Base-by-base conservation (phyloP, 805 yeast species). In the Wickerhamiella qilinensis region DNA sequence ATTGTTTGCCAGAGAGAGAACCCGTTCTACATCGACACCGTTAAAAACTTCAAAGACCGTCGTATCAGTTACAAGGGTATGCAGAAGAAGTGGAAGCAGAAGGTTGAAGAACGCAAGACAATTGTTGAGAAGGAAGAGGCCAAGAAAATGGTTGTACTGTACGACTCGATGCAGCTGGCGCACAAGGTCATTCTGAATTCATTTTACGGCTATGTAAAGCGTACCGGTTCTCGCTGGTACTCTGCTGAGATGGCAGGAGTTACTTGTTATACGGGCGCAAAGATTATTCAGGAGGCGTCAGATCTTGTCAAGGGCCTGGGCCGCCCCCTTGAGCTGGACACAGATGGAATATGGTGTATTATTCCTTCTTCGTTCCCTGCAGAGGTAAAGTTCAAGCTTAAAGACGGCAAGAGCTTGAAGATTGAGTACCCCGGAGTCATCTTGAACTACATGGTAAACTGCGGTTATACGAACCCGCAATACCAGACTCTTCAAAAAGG, bases 171-270 rank as follows among this genome's bases (percentile, higher is more conserved):
- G 49, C 99, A 91, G 60, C 67, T 91, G 46, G 98, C 98, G 0
- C 97, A 91, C 57, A 91, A 91, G 53, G 96, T 88, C 53, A 91
- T 91, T 60, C 67, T 91, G 51, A 91, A 91, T 54, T 88, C 97
- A 0, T 91, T 91, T 55, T 91, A 91, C 52, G 99, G 99, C 36
- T 91, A 91, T 52, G 98, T 91, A 12, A 91, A 91, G 98, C 73
- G 99, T 59, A 91, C 91, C 52, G 99, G 98, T 30, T 91, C 98
- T 0, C 69, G 99, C 43, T 91, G 99, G 99, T 91, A 86, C 52
- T 91, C 98, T 0, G 85, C 91, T 91, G 98, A 91, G 58, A 91
- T 93, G 98, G 99, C 98, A 0, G 99, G 99, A 45, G 91, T 91
- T 16, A 91, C 99, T 0, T 93, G 98, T 68, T 67, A 86, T 36